Evolutionary conservation across 768 basidiomycete species (phyloP).

Genomic region (Suillus tomentosus): DNA sequence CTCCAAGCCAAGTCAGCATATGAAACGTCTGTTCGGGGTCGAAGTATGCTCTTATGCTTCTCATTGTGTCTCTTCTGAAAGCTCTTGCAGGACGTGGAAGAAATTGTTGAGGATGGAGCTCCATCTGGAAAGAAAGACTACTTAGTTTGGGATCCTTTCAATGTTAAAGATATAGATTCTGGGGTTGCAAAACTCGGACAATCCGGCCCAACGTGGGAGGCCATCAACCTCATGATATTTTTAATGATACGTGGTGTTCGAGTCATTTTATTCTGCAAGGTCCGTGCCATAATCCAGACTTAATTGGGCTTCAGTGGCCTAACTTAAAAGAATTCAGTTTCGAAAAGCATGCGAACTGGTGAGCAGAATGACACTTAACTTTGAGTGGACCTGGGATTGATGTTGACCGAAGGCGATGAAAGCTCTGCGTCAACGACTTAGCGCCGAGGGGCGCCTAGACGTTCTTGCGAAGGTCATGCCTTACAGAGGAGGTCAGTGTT

Average conservation of each 20-base stretch:
- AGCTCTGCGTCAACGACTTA: slow-evolving; percentile 66
- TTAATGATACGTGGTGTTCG: slow-evolving; percentile 81
- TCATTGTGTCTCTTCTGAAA: background rate
- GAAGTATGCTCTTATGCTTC: slow-evolving; percentile 30
- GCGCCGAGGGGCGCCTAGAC: slow-evolving; percentile 74
- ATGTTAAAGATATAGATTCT: slow-evolving; percentile 44
- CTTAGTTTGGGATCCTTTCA: slow-evolving; percentile 73
- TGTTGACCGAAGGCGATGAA: slow-evolving; percentile 69
- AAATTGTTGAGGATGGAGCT: slow-evolving; percentile 78
- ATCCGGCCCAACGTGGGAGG: slow-evolving; percentile 63
- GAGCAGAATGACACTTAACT: slow-evolving; percentile 21
- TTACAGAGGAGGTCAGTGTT: slow-evolving; percentile 73
- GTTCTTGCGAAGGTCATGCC: slow-evolving; percentile 75
- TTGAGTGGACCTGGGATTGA: background rate
- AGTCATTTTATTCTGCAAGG: slow-evolving; percentile 90
- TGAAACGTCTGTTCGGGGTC: slow-evolving; percentile 75
- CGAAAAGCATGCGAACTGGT: slow-evolving; percentile 83
- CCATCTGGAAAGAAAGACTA: slow-evolving; percentile 82
- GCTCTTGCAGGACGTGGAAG: slow-evolving; percentile 51
- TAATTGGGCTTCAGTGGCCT: background rate
- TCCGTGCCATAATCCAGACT: slow-evolving; percentile 24
- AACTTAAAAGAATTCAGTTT: slow-evolving; percentile 45
- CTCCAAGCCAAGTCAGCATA: slow-evolving; percentile 71
- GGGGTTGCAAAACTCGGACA: slow-evolving; percentile 55
- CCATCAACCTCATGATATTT: slow-evolving; percentile 71